A percentile compares a stretch with the other conserved stretches of the same genome.
Conservation (phyloP, 768 basidiomycete species). For the Lactarius quietus region DNA sequence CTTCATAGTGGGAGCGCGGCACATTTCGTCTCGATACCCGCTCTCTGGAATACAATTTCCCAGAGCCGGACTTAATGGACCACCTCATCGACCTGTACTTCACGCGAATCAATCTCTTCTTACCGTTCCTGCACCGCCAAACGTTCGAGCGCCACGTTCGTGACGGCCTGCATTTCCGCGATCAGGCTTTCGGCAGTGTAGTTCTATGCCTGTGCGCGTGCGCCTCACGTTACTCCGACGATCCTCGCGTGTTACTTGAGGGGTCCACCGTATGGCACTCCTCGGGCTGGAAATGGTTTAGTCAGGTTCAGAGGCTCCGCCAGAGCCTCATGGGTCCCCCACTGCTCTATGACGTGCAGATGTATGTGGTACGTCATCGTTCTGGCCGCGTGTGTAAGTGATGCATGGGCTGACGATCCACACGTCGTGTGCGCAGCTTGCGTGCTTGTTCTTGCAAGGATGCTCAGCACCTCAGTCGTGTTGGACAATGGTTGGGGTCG, state of each 20-base stretch:
- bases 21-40: not conserved
- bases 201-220: conserved; percentile 51
- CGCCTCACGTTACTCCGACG: conserved; percentile 50
- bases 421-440: conserved; percentile 31
- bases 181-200: conserved; percentile 42
- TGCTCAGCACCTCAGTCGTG: conserved; percentile 47
- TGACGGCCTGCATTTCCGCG: conserved; percentile 39
- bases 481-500: conserved; percentile 55
- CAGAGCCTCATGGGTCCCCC: conserved; percentile 55
- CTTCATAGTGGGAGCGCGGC: conserved; percentile 21
- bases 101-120: conserved; percentile 36
- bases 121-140: conserved; percentile 48
- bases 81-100: conserved; percentile 52
- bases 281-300: conserved; percentile 47
- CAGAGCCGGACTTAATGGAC: conserved; percentile 36
- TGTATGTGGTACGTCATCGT: conserved; percentile 47
- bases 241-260: conserved; percentile 41
- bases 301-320: conserved; percentile 59
- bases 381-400: conserved; percentile 29
- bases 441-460: conserved; percentile 41
- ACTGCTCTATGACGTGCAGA: conserved; percentile 68
- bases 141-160: conserved; percentile 41
- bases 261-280: conserved; percentile 33
- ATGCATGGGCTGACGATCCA: conserved; percentile 25
- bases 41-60: conserved; percentile 29